Conservation (phyloP, 2,329 filamentous ascomycete genomes). For the Elsinoe australis region DNA sequence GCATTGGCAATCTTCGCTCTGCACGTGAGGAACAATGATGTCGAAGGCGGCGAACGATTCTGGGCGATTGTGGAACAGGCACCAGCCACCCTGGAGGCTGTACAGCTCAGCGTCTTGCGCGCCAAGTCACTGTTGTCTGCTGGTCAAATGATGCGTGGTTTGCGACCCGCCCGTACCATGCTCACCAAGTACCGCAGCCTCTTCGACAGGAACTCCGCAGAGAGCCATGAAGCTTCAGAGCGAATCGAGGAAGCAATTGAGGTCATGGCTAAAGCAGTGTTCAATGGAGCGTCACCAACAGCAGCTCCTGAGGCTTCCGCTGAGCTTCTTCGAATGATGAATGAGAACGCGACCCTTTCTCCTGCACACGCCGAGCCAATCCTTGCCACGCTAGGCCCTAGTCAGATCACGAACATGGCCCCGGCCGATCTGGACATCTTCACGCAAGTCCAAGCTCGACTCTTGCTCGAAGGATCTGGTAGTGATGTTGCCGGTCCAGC, state of each 20-base stretch:
- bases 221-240: slow-evolving; percentile 54
- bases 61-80: slow-evolving; percentile 65
- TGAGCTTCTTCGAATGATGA: slow-evolving; percentile 56
- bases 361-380: slow-evolving; percentile 53
- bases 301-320: slow-evolving; percentile 50
- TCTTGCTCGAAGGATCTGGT: slow-evolving; percentile 40
- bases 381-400: slow-evolving; percentile 52
- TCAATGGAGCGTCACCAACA: slow-evolving; percentile 41
- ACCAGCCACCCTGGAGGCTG: slow-evolving; percentile 58
- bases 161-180: slow-evolving; percentile 74
- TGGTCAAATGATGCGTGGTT: slow-evolving; percentile 72
- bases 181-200: slow-evolving; percentile 71
- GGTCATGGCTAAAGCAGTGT: slow-evolving; percentile 53
- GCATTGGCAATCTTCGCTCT: slow-evolving; percentile 80
- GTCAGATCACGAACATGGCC: slow-evolving; percentile 50
- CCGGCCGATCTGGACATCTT: slow-evolving; percentile 50
- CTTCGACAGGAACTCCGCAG: slow-evolving; percentile 41
- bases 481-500: slow-evolving; percentile 51
- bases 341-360: slow-evolving; percentile 56
- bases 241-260: slow-evolving; percentile 83
- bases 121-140: slow-evolving; percentile 78
- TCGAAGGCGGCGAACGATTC: slow-evolving; percentile 67
- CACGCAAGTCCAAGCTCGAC: slow-evolving; percentile 51
- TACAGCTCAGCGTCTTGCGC: slow-evolving; percentile 88
- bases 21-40: slow-evolving; percentile 73